phyloP scores from a whole-genome alignment of 2,329 filamentous ascomycete species.

The Monilinia aucupariae region DNA sequence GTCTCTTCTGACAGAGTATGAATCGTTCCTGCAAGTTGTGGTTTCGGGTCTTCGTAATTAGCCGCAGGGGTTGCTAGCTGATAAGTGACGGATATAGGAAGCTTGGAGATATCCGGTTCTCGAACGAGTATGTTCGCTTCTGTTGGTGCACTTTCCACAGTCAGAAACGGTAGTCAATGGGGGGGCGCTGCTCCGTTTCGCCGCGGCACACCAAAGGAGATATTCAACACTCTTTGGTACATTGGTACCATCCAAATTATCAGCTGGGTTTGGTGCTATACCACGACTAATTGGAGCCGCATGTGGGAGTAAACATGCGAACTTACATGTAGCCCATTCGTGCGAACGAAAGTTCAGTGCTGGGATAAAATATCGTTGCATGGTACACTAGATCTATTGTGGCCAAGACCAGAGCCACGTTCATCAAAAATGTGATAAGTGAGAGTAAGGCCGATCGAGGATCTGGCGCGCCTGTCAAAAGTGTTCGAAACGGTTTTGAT shows the following conservation, averaged over 20 bases:
- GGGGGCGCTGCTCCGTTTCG: background rate
- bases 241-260: background rate
- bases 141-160: conserved; percentile 51
- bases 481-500: conserved; percentile 53
- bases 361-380: conserved; percentile 63
- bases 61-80: conserved; percentile 48
- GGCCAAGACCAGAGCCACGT: conserved; percentile 62
- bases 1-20: conserved; percentile 65
- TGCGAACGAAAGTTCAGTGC: conserved; percentile 74
- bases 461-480: conserved; percentile 72
- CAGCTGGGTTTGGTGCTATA: background rate
- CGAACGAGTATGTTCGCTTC: conserved; percentile 78
- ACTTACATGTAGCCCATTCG: conserved; percentile 71
- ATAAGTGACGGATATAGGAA: conserved; percentile 71
- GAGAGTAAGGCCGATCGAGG: conserved; percentile 63
- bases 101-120: conserved; percentile 68
- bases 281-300: background rate
- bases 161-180: background rate
- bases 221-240: background rate
- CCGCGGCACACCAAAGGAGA: background rate
- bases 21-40: conserved; percentile 63
- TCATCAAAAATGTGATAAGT: conserved; percentile 63
- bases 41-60: conserved; percentile 52
- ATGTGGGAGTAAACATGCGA: background rate
- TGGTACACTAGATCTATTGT: conserved; percentile 74